Evolutionary conservation across 2,329 filamentous ascomycete genomes (phyloP), one percentile per base, ranked within the genome.

Genomic region (Curvularia hawaiiensis): DNA sequence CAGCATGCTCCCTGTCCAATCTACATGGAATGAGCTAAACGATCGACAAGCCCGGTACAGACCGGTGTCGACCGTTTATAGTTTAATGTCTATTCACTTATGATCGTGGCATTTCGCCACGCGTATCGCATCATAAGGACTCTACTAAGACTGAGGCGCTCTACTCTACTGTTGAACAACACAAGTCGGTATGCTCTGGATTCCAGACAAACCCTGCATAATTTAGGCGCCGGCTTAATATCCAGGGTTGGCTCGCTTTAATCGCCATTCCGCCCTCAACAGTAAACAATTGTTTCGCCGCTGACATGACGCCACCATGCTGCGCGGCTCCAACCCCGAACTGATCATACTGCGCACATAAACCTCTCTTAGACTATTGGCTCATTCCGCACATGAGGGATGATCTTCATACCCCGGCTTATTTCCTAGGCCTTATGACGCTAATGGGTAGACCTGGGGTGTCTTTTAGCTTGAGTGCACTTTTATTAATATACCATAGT

Each of bases 251-350:
- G 43, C 43, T 56, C 16, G 41, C 33, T 30, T 28, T 26, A 24
- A 52, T 56, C 20, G 3, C 14, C 22, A 28, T 18, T 14, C 20
- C 16, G 16, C 47, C 33, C 33, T 28, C 33, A 39, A 49, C 33
- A 39, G 20, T 11, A 39, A 39, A 39, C 20, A 35, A 39, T 9
- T 50, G 55, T 50, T 33, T n/a, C 45, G 51, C 12, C 45, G 31
- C 45, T 46, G 52, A 50, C 40, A 46, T 46, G 24, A 22, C 51
- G 51, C 45, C 40, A 46, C 35, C 26, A 58, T 40, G 33, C 28
- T 39, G 31, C 33, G 24, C 41, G 16, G 28, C 41, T 44, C 33
- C 40, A 47, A 50, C 20, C 40, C 22, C 40, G 39, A 39, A 40
- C 40, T 45, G 39, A 38, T 1, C 26, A 40, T 54, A 30, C 30